These are phyloP conservation scores for Macrophomina tecta DNA, from an alignment of 2,329 filamentous ascomycete species.

Conservation along the genomic window DNA sequence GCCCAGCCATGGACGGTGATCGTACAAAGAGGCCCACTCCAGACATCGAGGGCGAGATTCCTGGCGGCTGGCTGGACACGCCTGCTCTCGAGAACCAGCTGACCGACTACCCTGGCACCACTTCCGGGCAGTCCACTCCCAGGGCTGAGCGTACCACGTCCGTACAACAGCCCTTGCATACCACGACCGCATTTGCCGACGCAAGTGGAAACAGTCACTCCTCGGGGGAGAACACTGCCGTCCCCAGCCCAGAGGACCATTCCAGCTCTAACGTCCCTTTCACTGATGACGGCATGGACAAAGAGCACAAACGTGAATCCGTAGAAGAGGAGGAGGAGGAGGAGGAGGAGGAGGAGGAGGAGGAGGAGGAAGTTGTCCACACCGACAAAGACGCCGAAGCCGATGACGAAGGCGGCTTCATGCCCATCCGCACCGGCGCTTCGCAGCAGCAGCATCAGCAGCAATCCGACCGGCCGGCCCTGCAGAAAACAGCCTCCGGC, in stretches of 20 bases:
- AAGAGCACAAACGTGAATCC: conserved; percentile 12
- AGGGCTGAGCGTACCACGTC: conserved; percentile 1
- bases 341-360: conserved; percentile 19
- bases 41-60: conserved; percentile 37
- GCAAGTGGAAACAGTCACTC: not conserved
- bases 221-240: not conserved
- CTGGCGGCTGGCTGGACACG: conserved; percentile 45
- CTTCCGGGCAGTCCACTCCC: not conserved
- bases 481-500: conserved; percentile 18
- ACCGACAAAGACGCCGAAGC: conserved; percentile 35
- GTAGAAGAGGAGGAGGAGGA: conserved; percentile 15
- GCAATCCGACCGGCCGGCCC: not conserved
- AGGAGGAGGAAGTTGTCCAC: not conserved
- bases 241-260: conserved; percentile 9
- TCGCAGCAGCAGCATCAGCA: not conserved
- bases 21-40: conserved; percentile 40
- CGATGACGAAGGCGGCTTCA: conserved; percentile 34
- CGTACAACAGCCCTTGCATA: not conserved
- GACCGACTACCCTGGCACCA: not conserved
- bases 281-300: not conserved
- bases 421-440: conserved; percentile 34
- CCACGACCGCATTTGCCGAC: not conserved
- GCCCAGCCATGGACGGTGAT: conserved; percentile 4
- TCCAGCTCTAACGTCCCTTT: conserved; percentile 26
- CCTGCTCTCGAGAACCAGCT: conserved; percentile 32